Percentiles rank a stretch among this genome's conserved stretches.
Evolutionary conservation across 75 land plant genomes (phyloP).

Genomic region (Pinus albicaulis): DNA sequence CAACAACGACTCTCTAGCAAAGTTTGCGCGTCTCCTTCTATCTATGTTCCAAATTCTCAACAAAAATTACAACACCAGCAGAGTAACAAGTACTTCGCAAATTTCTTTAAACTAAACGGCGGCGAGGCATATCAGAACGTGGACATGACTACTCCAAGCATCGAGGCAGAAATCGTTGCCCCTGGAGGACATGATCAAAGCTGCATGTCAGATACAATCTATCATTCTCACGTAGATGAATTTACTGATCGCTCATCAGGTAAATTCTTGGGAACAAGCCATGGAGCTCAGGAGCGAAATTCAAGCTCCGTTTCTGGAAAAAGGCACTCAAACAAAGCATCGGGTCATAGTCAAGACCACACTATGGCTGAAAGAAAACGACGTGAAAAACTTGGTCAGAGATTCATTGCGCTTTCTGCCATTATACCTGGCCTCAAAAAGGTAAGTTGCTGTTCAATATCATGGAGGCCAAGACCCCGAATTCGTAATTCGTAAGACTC

Average conservation of each 20-base stretch:
- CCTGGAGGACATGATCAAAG: background rate
- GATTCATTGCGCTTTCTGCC: conserved; percentile 87
- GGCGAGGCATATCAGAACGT: background rate
- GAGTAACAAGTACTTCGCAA: background rate
- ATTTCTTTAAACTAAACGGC: background rate
- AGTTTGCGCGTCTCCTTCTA: background rate
- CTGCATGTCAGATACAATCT: background rate
- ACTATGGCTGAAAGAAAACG: conserved; percentile 87
- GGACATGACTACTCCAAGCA: background rate
- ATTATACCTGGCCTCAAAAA: conserved; percentile 87
- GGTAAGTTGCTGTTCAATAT: conserved; percentile 24
- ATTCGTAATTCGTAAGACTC: too few species aligned
- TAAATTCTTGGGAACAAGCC: background rate
- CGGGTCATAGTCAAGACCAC: conserved; percentile 41
- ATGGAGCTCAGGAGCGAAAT: background rate
- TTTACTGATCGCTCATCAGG: background rate
- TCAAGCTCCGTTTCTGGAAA: background rate
- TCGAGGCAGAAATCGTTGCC: background rate
- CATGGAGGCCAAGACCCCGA: too few species aligned
- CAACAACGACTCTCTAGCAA: background rate
- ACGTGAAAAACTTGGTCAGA: conserved; percentile 89
- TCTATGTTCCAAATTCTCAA: background rate
- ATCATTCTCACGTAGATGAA: background rate
- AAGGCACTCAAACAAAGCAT: background rate
- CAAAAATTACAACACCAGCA: background rate